Evolutionary conservation across 2,329 filamentous ascomycete genomes (phyloP), one percentile per base, ranked within the genome.

Genomic region (Colletotrichum sp.): DNA sequence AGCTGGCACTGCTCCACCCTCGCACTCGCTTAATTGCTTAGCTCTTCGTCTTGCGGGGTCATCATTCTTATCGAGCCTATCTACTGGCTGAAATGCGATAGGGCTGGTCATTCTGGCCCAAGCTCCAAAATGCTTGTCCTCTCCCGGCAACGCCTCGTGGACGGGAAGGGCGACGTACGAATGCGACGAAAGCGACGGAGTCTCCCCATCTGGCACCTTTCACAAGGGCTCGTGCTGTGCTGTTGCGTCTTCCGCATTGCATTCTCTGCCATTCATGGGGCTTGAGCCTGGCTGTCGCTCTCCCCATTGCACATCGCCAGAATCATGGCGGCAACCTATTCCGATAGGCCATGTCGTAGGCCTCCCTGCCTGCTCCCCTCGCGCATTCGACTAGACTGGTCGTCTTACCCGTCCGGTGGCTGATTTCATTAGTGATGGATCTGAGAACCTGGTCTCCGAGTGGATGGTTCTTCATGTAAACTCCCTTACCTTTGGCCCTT

Each of bases 21-120:
- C 67, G 72, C 67, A 72, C 65, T 72, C 71, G 71, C 64, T 62
- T 72, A 63, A 28, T 57, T 28, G 66, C 16, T 28, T 16, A 26
- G 34, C 18, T 39, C 26, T 15, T 24, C 21, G 18, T 28, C n/a
- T 16, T 15, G 62, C 21, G 34, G 16, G 21, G 15, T 4, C 10
- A 66, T 16, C 2, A 16, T 4, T 44, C 67, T 59, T 44, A 63
- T 76, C 73, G 57, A 15, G 24, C 55, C 34, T 67, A 30, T 70
- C 39, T 39, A 59, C 55, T 69, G 55, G 36, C 60, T 63, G 64
- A 49, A 78, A 39, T 55, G 26, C 13, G 21, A 8, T 21, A 60
- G 24, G 63, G 36, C 34, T 39, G 24, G 21, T 39, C 15, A 36
- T 16, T 24, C 63, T 49, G 34, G 21, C n/a, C 49, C 44, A 34